These are phyloP conservation scores for Amanita jacksonii DNA, from an alignment of 768 basidiomycete species.

Conservation along the genomic window DNA sequence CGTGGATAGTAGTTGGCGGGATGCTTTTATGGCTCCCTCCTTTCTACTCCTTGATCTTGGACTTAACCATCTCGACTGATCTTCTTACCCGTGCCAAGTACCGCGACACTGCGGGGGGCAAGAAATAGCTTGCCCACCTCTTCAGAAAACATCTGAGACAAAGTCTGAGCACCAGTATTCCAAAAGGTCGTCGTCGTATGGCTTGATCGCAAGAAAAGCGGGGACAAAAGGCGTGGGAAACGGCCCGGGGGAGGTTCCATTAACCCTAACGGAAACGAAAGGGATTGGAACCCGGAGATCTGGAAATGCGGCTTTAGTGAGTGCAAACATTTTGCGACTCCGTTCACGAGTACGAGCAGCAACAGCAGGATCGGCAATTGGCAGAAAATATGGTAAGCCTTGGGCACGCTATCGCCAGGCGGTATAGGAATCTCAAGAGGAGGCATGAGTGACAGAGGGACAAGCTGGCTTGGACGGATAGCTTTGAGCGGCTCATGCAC, in stretches of 20 bases:
- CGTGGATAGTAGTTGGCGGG: too few relatives aligned
- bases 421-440: not conserved
- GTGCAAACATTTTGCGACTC: slow-evolving; percentile 3
- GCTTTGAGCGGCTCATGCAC: slow-evolving; percentile 7
- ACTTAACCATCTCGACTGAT: too few relatives aligned
- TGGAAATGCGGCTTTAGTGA: slow-evolving; percentile 4
- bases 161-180: too few relatives aligned
- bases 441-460: slow-evolving; percentile 4
- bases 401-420: slow-evolving; percentile 2
- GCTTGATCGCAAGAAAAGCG: too few relatives aligned
- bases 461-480: slow-evolving; percentile 5
- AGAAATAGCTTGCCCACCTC: too few relatives aligned
- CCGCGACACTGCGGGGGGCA: too few relatives aligned
- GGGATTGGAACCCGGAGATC: slow-evolving; percentile 2
- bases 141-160: too few relatives aligned
- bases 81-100: too few relatives aligned
- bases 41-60: too few relatives aligned
- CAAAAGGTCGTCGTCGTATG: too few relatives aligned
- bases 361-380: slow-evolving; percentile 4
- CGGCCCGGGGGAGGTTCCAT: not conserved
- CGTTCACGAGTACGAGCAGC: slow-evolving; percentile 5
- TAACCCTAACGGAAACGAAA: not conserved
- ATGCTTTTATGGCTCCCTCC: too few relatives aligned
- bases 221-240: not conserved
- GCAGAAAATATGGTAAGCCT: slow-evolving; percentile 5